Conservation (phyloP, 768 basidiomycete genomes). For the Artomyces pyxidatus region DNA sequence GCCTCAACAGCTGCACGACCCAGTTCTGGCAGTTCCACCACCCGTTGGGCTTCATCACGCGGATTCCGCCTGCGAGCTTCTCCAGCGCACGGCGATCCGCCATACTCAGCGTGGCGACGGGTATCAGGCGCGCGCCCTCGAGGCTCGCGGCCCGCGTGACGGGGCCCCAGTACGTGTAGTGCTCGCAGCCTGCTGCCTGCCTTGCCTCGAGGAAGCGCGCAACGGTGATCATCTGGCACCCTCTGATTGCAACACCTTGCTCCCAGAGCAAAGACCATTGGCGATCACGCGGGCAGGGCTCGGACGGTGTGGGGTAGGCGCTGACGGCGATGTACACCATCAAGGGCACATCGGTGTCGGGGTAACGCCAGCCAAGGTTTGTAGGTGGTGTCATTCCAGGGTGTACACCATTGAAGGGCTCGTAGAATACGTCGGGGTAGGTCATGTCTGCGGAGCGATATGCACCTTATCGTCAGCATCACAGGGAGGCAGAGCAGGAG, state of each 20-base stretch:
- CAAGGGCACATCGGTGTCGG: constrained; percentile 9
- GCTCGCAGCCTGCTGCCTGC: constrained; percentile 6
- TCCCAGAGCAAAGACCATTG: constrained; percentile 14
- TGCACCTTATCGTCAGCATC: neutral
- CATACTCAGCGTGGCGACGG: constrained; percentile 6
- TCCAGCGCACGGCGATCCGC: constrained; percentile 11
- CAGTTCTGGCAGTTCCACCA: constrained; percentile 19
- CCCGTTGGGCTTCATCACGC: constrained; percentile 15
- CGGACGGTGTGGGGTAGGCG: constrained; percentile 7
- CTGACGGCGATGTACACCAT: constrained; percentile 14
- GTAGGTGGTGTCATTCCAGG: constrained; percentile 14
- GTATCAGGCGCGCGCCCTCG: constrained; percentile 7
- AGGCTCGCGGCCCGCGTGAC: constrained; percentile 9
- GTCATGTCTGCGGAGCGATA: neutral
- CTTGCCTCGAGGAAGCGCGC: constrained; percentile 5
- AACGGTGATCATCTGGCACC: constrained; percentile 1
- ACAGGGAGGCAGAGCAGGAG: too few species aligned
- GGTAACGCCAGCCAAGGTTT: constrained; percentile 9
- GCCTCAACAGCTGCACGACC: constrained; percentile 15
- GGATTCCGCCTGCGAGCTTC: constrained; percentile 11
- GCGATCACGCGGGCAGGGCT: constrained; percentile 12
- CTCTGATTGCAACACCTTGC: neutral
- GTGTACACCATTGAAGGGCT: constrained; percentile 13
- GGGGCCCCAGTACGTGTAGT: constrained; percentile 13
- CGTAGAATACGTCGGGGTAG: constrained; percentile 14